Percentiles rank a stretch among this genome's conserved stretches.
phyloP scores from a whole-genome alignment of 768 basidiomycete species.

The Serpula lacrymans region DNA sequence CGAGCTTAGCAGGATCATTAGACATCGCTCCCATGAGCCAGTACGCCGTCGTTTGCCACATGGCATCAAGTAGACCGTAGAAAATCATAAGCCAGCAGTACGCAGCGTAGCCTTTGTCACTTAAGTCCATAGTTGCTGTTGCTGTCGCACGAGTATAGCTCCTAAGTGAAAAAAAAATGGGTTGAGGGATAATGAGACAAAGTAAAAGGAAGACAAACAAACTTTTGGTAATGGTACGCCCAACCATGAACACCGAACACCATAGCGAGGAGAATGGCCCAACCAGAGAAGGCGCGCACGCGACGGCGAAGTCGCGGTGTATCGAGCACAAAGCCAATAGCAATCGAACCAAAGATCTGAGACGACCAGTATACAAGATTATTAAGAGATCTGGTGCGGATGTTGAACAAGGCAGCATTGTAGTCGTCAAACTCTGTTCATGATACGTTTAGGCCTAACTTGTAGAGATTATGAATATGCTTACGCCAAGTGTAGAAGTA shows the following conservation, averaged over 20 bases:
- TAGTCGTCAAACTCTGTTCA: slow-evolving; percentile 75
- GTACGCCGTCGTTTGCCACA: slow-evolving; percentile 84
- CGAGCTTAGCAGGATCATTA: slow-evolving; percentile 76
- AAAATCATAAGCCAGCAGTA: slow-evolving; percentile 64
- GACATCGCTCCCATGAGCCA: slow-evolving; percentile 88
- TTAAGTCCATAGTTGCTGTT: slow-evolving; percentile 53
- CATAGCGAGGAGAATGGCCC: slow-evolving; percentile 57
- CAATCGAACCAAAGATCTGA: slow-evolving; percentile 72
- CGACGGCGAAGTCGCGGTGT: slow-evolving; percentile 53
- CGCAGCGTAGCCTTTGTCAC: slow-evolving; percentile 49
- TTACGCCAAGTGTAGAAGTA: slow-evolving; percentile 87
- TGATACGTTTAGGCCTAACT: slow-evolving; percentile 11
- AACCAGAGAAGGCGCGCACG: slow-evolving; percentile 67
- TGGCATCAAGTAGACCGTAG: slow-evolving; percentile 73
- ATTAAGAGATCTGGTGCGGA: slow-evolving; percentile 74
- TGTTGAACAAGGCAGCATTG: slow-evolving; percentile 78
- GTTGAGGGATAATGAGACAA: not conserved
- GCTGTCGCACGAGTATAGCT: slow-evolving; percentile 57
- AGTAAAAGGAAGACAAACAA: slow-evolving; percentile 14
- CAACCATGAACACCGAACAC: slow-evolving; percentile 71
- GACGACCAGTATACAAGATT: slow-evolving; percentile 77
- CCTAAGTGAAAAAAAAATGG: slow-evolving; percentile 23
- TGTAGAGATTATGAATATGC: slow-evolving; percentile 15
- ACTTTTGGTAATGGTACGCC: slow-evolving; percentile 78
- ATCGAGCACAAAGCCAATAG: slow-evolving; percentile 71